Evolutionary conservation across 108 stramenopile species (phyloP), one percentile per base, ranked within the genome.

Genomic region (Skeletonema costatum): DNA sequence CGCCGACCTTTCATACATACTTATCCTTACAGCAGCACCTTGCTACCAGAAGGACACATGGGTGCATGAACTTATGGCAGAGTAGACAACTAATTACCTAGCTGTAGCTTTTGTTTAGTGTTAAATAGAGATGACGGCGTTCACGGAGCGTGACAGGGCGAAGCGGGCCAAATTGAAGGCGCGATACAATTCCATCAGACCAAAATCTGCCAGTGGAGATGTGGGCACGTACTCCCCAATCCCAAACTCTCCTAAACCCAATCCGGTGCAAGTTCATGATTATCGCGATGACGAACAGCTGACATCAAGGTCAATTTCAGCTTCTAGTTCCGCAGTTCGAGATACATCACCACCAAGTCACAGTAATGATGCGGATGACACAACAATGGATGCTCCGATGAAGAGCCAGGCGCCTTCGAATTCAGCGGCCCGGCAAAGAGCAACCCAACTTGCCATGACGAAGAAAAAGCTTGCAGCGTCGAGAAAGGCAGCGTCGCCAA

Each of bases 101-200:
- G 19, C 19, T 51, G 17, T 0, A 25, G 25, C 25, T 25, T 25
- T 25, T 25, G 25, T 7, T 3, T 19, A 21, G 19, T 31, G 53
- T 30, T 21, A 29, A 17, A 39, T 0, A 10, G 60, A 48, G 10
- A 81, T 74, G 73, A 38, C 69, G 14, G 39, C 64, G 32, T 60
- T 73, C 48, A 68, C 78, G 4, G 67, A 70, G 58, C 73, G 64
- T 58, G 80, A 81, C 13, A 61, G 74, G 63, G 74, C 73, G 30
- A 69, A 65, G 21, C 69, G 74, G 69, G 80, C 80, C 64, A 75
- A 75, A 74, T 64, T 75, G 70, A 41, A 74, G 56, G 80, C 80
- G 58, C 73, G 80, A 16, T 81, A 73, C 46, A 62, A 70, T 8
- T 71, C 60, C 13, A 68, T 61, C 72, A 70, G 64, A 46, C 78